phyloP scores from a whole-genome alignment of 2,329 filamentous ascomycete species.

The Claviceps sp. region DNA sequence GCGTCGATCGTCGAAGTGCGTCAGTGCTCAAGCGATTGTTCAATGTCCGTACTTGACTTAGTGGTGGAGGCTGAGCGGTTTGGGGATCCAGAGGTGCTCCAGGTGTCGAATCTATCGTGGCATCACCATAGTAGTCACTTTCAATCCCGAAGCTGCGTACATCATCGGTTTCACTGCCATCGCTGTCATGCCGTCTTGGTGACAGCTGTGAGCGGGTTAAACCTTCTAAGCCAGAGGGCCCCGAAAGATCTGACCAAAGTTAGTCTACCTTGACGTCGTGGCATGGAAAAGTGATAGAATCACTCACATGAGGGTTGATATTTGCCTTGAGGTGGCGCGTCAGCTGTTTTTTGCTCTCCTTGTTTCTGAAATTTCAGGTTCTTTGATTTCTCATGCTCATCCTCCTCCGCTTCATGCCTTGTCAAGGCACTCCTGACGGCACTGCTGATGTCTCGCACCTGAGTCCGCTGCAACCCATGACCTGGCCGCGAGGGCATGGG shows the following conservation, averaged over 20 bases:
- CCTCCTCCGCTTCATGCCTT: slow-evolving; percentile 5
- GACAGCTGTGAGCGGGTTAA: not conserved
- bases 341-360: slow-evolving; percentile 7
- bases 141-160: slow-evolving; percentile 23
- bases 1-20: not conserved
- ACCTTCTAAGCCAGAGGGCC: not conserved
- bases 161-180: slow-evolving; percentile 18
- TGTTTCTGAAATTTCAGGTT: not conserved
- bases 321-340: not conserved
- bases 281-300: not conserved
- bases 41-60: not conserved
- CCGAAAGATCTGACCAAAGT: slow-evolving; percentile 4
- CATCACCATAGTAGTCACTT: slow-evolving; percentile 22
- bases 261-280: not conserved
- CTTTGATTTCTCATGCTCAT: slow-evolving; percentile 5
- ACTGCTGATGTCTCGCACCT: slow-evolving; percentile 13
- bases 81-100: slow-evolving; percentile 1
- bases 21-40: not conserved
- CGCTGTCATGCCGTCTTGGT: not conserved
- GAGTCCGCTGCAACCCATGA: slow-evolving; percentile 7
- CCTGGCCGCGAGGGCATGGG: slow-evolving; percentile 14
- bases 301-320: slow-evolving; percentile 4
- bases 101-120: slow-evolving; percentile 21
- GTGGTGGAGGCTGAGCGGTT: not conserved
- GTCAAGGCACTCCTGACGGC: slow-evolving; percentile 18